A percentile compares a stretch with the other conserved stretches of the same genome.
phyloP scores from a whole-genome alignment of 345 rosid genomes.

The Cardamine occulta region DNA sequence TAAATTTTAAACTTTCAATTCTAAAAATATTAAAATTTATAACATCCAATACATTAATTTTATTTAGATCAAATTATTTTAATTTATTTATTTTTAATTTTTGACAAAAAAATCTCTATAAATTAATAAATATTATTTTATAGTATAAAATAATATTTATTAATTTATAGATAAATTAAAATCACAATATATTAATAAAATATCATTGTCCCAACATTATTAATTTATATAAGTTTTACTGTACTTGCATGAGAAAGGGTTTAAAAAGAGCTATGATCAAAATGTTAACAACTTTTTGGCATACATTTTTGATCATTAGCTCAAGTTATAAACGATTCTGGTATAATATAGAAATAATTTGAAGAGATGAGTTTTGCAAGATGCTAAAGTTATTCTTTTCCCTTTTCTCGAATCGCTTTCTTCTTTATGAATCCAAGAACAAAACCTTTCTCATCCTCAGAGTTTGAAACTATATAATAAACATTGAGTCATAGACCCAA shows the following conservation, averaged over 20 bases:
- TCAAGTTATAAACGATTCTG: slow-evolving; percentile 34
- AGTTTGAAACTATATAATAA: slow-evolving; percentile 24
- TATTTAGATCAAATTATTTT: no score
- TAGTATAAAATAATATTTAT: no score
- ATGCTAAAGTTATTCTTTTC: slow-evolving; percentile 53
- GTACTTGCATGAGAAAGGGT: slow-evolving; percentile 36
- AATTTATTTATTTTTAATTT: no score
- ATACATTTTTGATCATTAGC: slow-evolving; percentile 10
- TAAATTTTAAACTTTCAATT: no score
- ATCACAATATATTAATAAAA: no score
- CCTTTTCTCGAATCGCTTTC: slow-evolving; percentile 43
- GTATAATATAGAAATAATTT: not conserved
- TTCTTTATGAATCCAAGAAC: slow-evolving; percentile 45
- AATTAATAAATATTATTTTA: no score
- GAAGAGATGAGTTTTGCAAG: slow-evolving; percentile 23
- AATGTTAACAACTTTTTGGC: slow-evolving; percentile 25
- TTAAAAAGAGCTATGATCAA: slow-evolving; percentile 24
- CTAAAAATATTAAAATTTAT: no score
- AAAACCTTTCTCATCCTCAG: slow-evolving; percentile 2
- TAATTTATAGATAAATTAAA: no score
- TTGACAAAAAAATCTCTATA: no score
- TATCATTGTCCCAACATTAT: no score
- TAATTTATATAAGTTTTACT: no score
- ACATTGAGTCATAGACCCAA: slow-evolving; percentile 4
- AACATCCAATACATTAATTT: no score